Conservation (phyloP, 2,329 filamentous ascomycete genomes). For the Cryphonectria japonica region DNA sequence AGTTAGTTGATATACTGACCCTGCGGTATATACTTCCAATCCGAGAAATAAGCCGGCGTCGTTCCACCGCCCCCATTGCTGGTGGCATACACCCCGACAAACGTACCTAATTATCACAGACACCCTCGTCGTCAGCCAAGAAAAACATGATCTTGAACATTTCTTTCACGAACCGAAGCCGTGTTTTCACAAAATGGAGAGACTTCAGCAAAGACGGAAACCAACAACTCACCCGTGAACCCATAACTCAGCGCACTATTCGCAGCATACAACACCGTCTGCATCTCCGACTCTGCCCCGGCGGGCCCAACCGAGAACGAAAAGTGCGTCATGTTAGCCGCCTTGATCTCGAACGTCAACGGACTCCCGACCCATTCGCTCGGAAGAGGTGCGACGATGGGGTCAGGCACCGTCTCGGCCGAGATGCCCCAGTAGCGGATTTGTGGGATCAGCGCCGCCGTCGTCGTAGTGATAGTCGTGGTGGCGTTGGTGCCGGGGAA, state of each 20-base stretch:
- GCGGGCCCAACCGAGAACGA: slow-evolving; percentile 44
- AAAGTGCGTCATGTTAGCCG: slow-evolving; percentile 51
- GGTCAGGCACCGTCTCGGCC: slow-evolving; percentile 43
- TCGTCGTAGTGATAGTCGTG: slow-evolving; percentile 15
- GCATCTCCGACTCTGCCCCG: slow-evolving; percentile 37
- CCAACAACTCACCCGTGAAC: slow-evolving; percentile 42
- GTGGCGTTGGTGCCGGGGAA: slow-evolving; percentile 30
- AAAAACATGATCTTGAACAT: no score
- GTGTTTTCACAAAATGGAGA: background rate
- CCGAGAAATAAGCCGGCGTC: slow-evolving; percentile 50
- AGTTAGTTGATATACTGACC: slow-evolving; percentile 41
- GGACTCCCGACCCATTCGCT: slow-evolving; percentile 40
- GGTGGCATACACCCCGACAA: slow-evolving; percentile 57
- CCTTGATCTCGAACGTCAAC: slow-evolving; percentile 47
- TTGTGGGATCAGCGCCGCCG: slow-evolving; percentile 40
- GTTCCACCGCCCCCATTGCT: slow-evolving; percentile 51
- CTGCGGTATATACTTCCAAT: slow-evolving; percentile 50
- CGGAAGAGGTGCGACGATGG: slow-evolving; percentile 45
- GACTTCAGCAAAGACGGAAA: background rate
- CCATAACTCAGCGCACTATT: slow-evolving; percentile 46
- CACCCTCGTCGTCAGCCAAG: background rate
- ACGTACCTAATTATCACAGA: slow-evolving; percentile 40
- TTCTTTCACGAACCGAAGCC: background rate
- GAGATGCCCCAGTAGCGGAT: slow-evolving; percentile 51
- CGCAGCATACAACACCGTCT: slow-evolving; percentile 38